Evolutionary conservation across 148 eudicot genomes (phyloP).

Genomic region (Pharnaceum exiguum): DNA sequence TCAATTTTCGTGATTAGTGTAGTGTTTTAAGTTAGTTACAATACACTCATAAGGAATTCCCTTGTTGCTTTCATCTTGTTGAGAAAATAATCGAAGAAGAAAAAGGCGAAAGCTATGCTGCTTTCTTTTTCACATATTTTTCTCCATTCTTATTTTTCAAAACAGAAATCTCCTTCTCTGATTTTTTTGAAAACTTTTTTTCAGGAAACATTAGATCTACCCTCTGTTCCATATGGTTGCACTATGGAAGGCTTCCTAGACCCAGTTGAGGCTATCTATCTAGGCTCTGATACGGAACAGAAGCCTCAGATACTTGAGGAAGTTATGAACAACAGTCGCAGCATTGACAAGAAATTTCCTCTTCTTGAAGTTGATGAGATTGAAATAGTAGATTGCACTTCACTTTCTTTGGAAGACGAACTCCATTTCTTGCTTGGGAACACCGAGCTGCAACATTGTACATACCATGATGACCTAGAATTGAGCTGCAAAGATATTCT

Average conservation of each 20-base stretch:
- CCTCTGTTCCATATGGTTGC: slow-evolving; percentile 23
- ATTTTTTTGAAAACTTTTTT: not conserved
- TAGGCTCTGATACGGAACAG: slow-evolving; percentile 30
- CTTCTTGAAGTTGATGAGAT: slow-evolving; percentile 71
- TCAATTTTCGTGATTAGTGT: too few species aligned
- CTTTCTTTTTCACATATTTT: not conserved
- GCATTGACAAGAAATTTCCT: slow-evolving; percentile 34
- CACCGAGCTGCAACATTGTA: slow-evolving; percentile 32
- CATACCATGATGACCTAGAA: slow-evolving; percentile 25
- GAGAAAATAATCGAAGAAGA: too few species aligned
- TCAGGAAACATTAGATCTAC: slow-evolving; percentile 47
- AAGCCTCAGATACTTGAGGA: slow-evolving; percentile 38
- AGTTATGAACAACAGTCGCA: slow-evolving; percentile 25
- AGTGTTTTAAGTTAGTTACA: too few species aligned
- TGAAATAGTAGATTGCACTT: slow-evolving; percentile 34
- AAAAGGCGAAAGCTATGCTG: too few species aligned
- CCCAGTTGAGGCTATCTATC: slow-evolving; percentile 41
- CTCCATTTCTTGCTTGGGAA: slow-evolving; percentile 29
- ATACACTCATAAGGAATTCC: too few species aligned
- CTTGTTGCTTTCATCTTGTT: too few species aligned
- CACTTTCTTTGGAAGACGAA: slow-evolving; percentile 31
- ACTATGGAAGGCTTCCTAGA: slow-evolving; percentile 43
- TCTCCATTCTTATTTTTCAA: not conserved
- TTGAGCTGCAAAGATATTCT: slow-evolving; percentile 37
- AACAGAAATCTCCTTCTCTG: not conserved